Percentiles rank a stretch among this genome's conserved stretches.
phyloP scores from a whole-genome alignment of 2,329 filamentous ascomycete species.

The Lecanicillium sp. region DNA sequence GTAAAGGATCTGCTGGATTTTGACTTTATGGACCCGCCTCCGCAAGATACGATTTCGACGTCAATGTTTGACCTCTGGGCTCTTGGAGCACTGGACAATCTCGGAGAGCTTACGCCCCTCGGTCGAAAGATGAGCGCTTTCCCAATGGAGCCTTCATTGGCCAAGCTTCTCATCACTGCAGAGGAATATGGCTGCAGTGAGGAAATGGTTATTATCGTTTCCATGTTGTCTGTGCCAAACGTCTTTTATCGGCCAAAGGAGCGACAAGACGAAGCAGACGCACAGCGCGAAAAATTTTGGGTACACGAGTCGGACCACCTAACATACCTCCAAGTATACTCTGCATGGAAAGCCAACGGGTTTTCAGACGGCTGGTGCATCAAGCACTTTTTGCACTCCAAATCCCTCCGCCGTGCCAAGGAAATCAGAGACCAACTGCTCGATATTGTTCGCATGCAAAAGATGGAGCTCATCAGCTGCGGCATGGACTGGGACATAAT shows the following conservation, averaged over 20 bases:
- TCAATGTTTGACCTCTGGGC: constrained; percentile 98
- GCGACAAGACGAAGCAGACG: constrained; percentile 90
- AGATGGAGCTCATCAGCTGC: constrained; percentile 79
- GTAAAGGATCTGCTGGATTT: constrained; percentile 94
- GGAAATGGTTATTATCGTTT: constrained; percentile 97
- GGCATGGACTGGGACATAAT: constrained; percentile 97
- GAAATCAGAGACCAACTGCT: constrained; percentile 90
- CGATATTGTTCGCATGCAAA: constrained; percentile 91
- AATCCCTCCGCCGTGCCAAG: constrained; percentile 81
- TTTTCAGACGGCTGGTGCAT: constrained; percentile 87
- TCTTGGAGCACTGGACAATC: constrained; percentile 83
- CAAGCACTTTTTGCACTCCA: constrained; percentile 91
- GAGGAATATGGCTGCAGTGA: constrained; percentile 88
- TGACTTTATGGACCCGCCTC: constrained; percentile 98
- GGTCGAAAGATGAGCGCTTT: constrained; percentile 94
- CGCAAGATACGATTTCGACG: constrained; percentile 94
- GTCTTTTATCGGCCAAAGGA: constrained; percentile 98
- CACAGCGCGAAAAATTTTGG: constrained; percentile 95
- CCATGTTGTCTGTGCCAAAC: constrained; percentile 92
- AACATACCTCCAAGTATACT: constrained; percentile 91
- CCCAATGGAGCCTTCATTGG: constrained; percentile 93
- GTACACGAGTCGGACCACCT: constrained; percentile 96
- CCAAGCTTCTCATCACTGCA: constrained; percentile 88
- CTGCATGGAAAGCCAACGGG: constrained; percentile 88
- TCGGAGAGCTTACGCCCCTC: constrained; percentile 81